A percentile compares a stretch with the other conserved stretches of the same genome.
Evolutionary conservation across 495 filamentous ascomycete genomes (phyloP).

Genomic region (Xylaria castorea): DNA sequence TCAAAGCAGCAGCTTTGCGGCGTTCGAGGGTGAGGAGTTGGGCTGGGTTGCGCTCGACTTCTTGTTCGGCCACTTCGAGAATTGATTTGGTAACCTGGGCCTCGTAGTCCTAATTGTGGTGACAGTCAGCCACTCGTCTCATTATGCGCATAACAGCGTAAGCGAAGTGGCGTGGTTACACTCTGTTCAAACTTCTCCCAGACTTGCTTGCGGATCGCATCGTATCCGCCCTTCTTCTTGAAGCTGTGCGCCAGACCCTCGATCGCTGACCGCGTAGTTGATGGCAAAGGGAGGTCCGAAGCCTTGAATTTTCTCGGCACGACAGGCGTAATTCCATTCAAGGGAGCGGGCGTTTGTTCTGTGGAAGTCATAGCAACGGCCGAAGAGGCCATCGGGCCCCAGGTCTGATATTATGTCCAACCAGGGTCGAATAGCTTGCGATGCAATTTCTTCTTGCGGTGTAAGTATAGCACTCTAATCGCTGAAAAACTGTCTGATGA

Average conservation of each 20-base stretch:
- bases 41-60: slow-evolving; percentile 80
- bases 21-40: slow-evolving; percentile 77
- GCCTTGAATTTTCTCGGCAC: slow-evolving; percentile 77
- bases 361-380: slow-evolving; percentile 50
- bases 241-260: slow-evolving; percentile 80
- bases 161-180: slow-evolving; percentile 51
- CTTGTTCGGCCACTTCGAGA: slow-evolving; percentile 74
- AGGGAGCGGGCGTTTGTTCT: slow-evolving; percentile 45
- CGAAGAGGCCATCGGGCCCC: slow-evolving; percentile 37
- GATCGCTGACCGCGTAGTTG: slow-evolving; percentile 74
- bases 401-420: neutral
- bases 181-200: slow-evolving; percentile 81
- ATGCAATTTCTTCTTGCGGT: neutral
- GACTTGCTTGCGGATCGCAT: slow-evolving; percentile 78
- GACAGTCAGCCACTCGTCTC: slow-evolving; percentile 19
- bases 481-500: neutral
- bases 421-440: neutral
- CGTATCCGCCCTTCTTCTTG: slow-evolving; percentile 91
- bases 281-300: slow-evolving; percentile 79
- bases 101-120: slow-evolving; percentile 65
- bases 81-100: slow-evolving; percentile 68
- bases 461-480: neutral
- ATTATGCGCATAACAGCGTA: neutral
- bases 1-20: slow-evolving; percentile 78
- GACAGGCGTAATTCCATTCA: slow-evolving; percentile 47